These are phyloP conservation scores for Fusarium dimerum DNA, from an alignment of 2,329 filamentous ascomycete genomes.

Conservation along the genomic window DNA sequence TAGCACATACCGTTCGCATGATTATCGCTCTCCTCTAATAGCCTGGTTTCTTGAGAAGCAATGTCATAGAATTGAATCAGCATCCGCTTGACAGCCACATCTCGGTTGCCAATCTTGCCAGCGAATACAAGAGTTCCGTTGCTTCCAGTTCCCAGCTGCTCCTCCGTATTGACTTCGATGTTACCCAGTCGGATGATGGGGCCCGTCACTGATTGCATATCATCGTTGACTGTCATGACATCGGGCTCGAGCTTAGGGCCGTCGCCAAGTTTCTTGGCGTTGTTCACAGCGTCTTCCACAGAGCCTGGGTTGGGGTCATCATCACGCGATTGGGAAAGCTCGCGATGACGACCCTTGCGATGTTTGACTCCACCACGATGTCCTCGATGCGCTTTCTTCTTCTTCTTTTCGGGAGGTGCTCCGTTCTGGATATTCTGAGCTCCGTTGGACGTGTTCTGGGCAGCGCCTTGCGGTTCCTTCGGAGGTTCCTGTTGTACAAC, in stretches of 20 bases:
- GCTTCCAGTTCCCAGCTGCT: constrained; percentile 75
- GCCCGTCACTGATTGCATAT: constrained; percentile 61
- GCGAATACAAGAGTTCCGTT: constrained; percentile 97
- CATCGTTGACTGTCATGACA: constrained; percentile 56
- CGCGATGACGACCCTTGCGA: constrained; percentile 57
- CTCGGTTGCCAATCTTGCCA: constrained; percentile 89
- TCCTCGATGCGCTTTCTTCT: constrained; percentile 70
- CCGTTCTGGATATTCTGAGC: constrained; percentile 6
- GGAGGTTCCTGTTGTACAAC: background rate
- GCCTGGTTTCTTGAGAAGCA: constrained; percentile 87
- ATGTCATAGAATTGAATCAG: constrained; percentile 94
- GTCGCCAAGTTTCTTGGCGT: constrained; percentile 59
- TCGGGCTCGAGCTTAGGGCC: constrained; percentile 61
- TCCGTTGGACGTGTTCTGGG: background rate
- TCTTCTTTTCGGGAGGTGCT: constrained; percentile 53
- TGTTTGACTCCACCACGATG: constrained; percentile 72
- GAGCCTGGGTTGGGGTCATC: constrained; percentile 47
- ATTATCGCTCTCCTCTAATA: constrained; percentile 90
- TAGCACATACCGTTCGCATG: constrained; percentile 72
- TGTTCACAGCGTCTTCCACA: constrained; percentile 63
- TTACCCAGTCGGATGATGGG: constrained; percentile 63
- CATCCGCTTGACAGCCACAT: constrained; percentile 96
- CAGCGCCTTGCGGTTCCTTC: background rate
- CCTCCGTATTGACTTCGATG: constrained; percentile 64
- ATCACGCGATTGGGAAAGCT: constrained; percentile 51